Conservation (phyloP, 805 yeast genomes). For the Clavispora fructus region DNA sequence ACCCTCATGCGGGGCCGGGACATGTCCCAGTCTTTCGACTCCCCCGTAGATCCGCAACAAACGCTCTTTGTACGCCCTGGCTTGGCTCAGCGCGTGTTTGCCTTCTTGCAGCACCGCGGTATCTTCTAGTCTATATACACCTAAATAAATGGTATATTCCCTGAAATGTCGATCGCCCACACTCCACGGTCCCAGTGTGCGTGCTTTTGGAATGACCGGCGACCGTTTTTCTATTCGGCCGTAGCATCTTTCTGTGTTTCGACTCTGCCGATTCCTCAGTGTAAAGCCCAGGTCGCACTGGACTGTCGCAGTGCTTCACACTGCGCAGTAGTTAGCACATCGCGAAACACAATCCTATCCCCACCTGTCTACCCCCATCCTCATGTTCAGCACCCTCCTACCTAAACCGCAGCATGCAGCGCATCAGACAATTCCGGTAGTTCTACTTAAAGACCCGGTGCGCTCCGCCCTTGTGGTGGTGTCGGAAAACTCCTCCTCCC, state of each 20-base stretch:
- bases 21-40: conserved; percentile 3
- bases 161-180: no score
- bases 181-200: no score
- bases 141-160: no score
- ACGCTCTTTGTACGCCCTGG: conserved; percentile 2
- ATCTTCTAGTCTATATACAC: conserved; percentile 5
- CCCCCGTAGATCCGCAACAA: conserved; percentile 9
- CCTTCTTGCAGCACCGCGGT: conserved; percentile 11
- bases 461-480: not conserved
- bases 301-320: no score
- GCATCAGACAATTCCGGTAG: conserved; percentile 11
- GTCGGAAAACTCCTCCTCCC: not conserved
- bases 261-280: no score
- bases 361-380: not conserved
- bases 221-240: no score
- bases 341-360: not conserved
- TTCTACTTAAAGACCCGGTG: conserved; percentile 4
- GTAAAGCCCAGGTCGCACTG: no score
- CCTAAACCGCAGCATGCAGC: conserved; percentile 28
- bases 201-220: no score
- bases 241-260: no score
- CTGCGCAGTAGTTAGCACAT: no score
- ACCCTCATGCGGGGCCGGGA: conserved; percentile 1
- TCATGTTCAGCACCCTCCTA: conserved; percentile 33
- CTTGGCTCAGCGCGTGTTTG: conserved; percentile 9